These are phyloP conservation scores for Passalora sequoiae DNA, from an alignment of 2,329 filamentous ascomycete species.

Conservation along the genomic window DNA sequence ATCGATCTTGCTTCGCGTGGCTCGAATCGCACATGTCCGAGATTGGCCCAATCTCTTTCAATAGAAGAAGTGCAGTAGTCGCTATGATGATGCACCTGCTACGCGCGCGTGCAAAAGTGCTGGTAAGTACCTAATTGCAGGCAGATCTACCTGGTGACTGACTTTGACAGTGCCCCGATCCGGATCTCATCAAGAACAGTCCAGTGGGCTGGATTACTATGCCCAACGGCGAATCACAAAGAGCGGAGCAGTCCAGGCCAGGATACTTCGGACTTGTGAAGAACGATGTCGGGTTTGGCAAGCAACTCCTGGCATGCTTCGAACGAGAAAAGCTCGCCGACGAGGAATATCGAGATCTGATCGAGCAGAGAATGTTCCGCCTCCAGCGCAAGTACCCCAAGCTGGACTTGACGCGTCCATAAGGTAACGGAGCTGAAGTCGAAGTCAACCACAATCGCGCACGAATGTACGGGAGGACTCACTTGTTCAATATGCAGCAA, in stretches of 20 bases:
- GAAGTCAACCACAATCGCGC: not conserved
- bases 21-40: not conserved
- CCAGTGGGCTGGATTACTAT: too few relatives aligned
- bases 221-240: not conserved
- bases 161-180: not conserved
- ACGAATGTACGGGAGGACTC: too few relatives aligned
- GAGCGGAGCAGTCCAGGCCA: not conserved
- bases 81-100: not conserved
- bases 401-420: not conserved
- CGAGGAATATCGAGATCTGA: slow-evolving; percentile 7
- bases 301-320: slow-evolving; percentile 1
- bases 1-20: not conserved
- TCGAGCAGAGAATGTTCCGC: slow-evolving; percentile 9
- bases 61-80: not conserved
- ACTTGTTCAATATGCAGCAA: too few relatives aligned
- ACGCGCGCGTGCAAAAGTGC: not conserved
- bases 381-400: not conserved
- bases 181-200: not conserved
- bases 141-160: too few relatives aligned
- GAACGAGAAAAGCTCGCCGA: not conserved
- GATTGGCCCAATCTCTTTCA: not conserved
- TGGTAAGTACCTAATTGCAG: too few relatives aligned
- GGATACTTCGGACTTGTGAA: not conserved
- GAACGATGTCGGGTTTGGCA: not conserved
- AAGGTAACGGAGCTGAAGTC: not conserved